Base-by-base conservation (phyloP, 495 filamentous ascomycete genomes). In the Xanthoparmelia taractica region DNA sequence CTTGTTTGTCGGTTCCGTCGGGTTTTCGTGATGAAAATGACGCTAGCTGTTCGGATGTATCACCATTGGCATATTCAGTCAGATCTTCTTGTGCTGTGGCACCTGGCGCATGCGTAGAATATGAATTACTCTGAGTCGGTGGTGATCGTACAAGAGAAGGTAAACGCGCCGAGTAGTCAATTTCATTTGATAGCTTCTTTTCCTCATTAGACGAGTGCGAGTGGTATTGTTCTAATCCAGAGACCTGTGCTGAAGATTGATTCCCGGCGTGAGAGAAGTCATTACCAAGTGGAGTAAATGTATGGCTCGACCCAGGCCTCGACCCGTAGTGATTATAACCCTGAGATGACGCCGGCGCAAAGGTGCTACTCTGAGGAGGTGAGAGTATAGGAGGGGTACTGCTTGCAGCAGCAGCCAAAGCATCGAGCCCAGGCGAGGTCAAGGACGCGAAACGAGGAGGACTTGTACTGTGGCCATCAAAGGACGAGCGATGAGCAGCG, bases 391-490 rank as follows among this genome's bases (percentile, higher is more conserved):
- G 67, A 37, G 54, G 63, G 29, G 69, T 67, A 56, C 54, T 67
- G 48, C 69, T 71, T n/a, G 69, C 69, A 15, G 67, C 69, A 47
- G 56, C 65, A 6, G 69, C 69, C 25, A 71, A 65, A n/a, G 69
- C 67, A 45, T 71, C 69, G 31, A 71, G 67, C 23, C 66, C 66
- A 4, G 69, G 69, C 8, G 69, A 71, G 2, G 64, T 67, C 33
- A 71, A 27, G 17, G 69, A 69, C 23, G 59, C 57, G 34, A 43
- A 58, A 29, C 62, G 62, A 11, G 36, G 48, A 23, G 64, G 61
- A 18, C 48, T 47, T 7, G 66, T 47, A 5, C 61, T 33, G n/a
- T 15, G 43, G 8, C 40, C 45, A 27, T 58, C 13, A 41, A 27
- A 58, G 11, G 61, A 63, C n/a, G 61, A 38, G 33, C 61, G 55